Base-by-base conservation (phyloP, 257 asterid species). In the Ocimum tenuiflorum region DNA sequence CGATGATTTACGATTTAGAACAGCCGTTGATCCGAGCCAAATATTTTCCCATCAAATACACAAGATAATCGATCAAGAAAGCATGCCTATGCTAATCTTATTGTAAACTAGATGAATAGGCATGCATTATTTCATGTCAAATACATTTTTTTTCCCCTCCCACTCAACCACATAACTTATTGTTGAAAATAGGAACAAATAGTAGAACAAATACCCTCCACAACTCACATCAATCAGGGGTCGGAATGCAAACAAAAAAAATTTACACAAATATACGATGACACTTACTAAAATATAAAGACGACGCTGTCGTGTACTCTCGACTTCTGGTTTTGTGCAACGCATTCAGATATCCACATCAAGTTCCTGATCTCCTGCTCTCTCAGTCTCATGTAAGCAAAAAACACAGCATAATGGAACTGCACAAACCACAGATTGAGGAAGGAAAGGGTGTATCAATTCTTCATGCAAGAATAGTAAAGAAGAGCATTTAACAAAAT, bases 351-450 rank as follows among this genome's bases (percentile, higher is more conserved):
- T 65, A 89, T 87, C 94, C 95, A 89, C 96, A 89, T 89, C 80
- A 89, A 77, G 76, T 89, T 89, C 80, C 96, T 82, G 85, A 91
- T 91, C 79, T 90, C 97, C 80, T 90, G 97, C 68, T 90, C 97
- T 71, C 85, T 79, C 83, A 88, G 57, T 80, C 97, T 90, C 80
- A 88, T 81, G 72, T 88, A 91, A 0, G 97, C 91, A 29, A 90
- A 88, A 60, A 90, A 86, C 50, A 91, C 97, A 3, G 81, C 95
- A 9, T 78, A 91, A 68, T 91, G 97, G 80, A 91, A 91, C 97
- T 91, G 90, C 90, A 82, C 8, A 17, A 7, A 55, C 51, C 35
- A 51, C 1, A 48, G 31, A 54, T 63, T 65, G n/a, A 18, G 20
- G 2, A 27, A 1, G 31, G 31, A 27, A n/a, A 27, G 31, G 31